Evolutionary conservation across 2,329 filamentous ascomycete species (phyloP).

Genomic region (Cercospora sp.): DNA sequence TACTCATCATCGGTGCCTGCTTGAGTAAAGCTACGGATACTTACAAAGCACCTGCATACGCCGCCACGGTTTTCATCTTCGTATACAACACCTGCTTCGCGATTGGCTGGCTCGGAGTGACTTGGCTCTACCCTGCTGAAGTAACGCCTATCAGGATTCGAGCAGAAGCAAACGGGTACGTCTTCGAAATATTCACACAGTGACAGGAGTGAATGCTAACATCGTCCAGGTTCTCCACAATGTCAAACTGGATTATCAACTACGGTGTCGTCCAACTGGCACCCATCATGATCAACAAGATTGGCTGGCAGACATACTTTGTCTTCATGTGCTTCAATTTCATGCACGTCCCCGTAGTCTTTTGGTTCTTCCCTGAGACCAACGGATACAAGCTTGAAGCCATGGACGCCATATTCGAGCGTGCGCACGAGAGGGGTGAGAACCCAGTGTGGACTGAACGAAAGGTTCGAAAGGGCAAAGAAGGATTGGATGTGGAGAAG

Average conservation of each 20-base stretch:
- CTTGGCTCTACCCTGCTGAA: slow-evolving; percentile 38
- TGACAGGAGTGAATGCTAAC: neutral
- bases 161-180: slow-evolving; percentile 56
- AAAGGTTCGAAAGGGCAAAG: slow-evolving; percentile 28
- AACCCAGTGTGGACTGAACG: slow-evolving; percentile 33
- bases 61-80: slow-evolving; percentile 38
- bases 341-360: slow-evolving; percentile 21
- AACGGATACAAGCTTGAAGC: slow-evolving; percentile 32
- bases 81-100: slow-evolving; percentile 34
- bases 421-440: slow-evolving; percentile 33
- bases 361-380: slow-evolving; percentile 28
- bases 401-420: slow-evolving; percentile 33
- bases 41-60: slow-evolving; percentile 27
- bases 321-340: slow-evolving; percentile 46
- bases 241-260: slow-evolving; percentile 45
- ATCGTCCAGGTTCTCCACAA: slow-evolving; percentile 45
- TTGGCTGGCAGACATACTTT: slow-evolving; percentile 53
- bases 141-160: slow-evolving; percentile 51
- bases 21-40: slow-evolving; percentile 13
- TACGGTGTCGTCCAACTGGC: slow-evolving; percentile 37
- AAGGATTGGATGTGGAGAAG: slow-evolving; percentile 24
- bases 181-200: neutral
- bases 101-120: slow-evolving; percentile 36
- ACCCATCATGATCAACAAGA: slow-evolving; percentile 49
- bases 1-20: slow-evolving; percentile 29